phyloP scores from a whole-genome alignment of 2,329 filamentous ascomycete genomes.

The Aureobasidium sp. region DNA sequence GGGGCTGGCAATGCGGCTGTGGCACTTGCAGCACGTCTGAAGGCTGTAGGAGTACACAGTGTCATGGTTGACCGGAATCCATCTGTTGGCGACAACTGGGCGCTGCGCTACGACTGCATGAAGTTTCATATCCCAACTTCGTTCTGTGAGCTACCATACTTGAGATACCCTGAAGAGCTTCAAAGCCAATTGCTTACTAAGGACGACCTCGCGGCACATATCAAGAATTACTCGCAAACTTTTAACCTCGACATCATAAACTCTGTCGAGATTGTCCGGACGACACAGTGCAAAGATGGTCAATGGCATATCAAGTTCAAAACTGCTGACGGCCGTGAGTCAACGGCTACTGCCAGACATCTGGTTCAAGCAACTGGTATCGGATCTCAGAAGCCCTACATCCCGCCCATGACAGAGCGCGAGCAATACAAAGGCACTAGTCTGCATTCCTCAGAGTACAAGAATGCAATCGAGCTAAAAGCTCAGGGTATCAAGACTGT shows the following conservation, averaged over 20 bases:
- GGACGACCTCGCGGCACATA: conserved; percentile 19
- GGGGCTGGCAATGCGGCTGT: conserved; percentile 19
- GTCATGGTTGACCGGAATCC: conserved; percentile 32
- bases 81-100: conserved; percentile 35
- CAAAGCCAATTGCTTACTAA: conserved; percentile 19
- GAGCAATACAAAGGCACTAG: not conserved
- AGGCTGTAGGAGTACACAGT: conserved; percentile 31
- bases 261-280: not conserved
- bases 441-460: not conserved
- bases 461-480: not conserved
- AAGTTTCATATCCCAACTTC: not conserved
- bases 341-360: not conserved
- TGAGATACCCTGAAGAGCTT: conserved; percentile 10
- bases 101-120: conserved; percentile 30
- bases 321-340: not conserved
- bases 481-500: not conserved
- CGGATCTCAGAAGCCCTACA: not conserved
- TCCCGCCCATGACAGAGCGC: not conserved
- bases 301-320: not conserved
- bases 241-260: not conserved
- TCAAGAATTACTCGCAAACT: not conserved
- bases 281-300: not conserved
- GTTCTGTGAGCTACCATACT: not conserved
- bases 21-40: conserved; percentile 31
- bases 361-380: conserved; percentile 1